Evolutionary conservation across 1,139 yeast species (phyloP), one percentile per base, ranked within the genome.

Genomic region (Suhomyces ambrosiae): DNA sequence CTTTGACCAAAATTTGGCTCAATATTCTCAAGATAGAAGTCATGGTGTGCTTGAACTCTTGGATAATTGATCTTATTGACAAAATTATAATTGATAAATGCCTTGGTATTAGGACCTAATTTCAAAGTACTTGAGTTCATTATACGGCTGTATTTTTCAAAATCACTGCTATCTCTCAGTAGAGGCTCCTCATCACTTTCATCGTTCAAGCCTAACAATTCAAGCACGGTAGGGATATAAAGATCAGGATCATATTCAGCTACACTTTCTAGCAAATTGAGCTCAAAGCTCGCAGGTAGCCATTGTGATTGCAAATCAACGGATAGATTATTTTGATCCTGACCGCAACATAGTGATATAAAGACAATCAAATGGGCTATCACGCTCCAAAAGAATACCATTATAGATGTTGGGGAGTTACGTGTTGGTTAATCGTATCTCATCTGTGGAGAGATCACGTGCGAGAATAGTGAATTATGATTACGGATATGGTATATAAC

Each of bases 1-100:
- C 50, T 44, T 4, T 40, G 41, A 2, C 48, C 49, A 24, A 48
- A 50, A 3, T 45, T 40, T 0, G 67, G 60, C 21, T 51, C 45
- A 6, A 66, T 63, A 0, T 55, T 46, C 1, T 60, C 45, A 4
- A 56, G 59, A 50, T 76, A 86, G 53, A 72, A 66, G 38, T 73
- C 71, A 50, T 72, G 83, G 41, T 85, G 86, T 1, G 89, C 65
- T 47, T 80, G 78, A 17, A 87, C 69, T 35, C 82, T 63, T 3
- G 96, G 88, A 1, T 85, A 64, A 41, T 71, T 61, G 27, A 70
- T 61, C 38, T 80, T 80, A 44, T 79, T 65, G 1, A 77, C 77
- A 30, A 82, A 50, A 30, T 78, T 65, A 38, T 80, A 65, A 41
- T 79, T 74, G n/a, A 76, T 64, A 26, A 79, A 59, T 2, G 69